Evolutionary conservation across 2,329 filamentous ascomycete genomes (phyloP).

Genomic region (Epichloe bromicola): DNA sequence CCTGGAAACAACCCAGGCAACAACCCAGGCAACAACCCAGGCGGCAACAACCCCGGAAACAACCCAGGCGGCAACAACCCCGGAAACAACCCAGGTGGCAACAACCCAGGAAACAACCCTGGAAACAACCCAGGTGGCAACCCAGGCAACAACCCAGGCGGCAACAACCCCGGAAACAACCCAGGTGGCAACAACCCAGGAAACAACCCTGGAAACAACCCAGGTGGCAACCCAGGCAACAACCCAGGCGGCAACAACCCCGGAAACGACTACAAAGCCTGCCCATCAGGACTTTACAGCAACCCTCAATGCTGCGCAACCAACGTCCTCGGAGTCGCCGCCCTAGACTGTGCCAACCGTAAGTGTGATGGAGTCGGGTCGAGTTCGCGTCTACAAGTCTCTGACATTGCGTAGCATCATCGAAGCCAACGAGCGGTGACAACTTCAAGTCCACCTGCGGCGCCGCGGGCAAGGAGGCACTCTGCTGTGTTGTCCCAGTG

Average conservation of each 20-base stretch:
- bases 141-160: not conserved
- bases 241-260: slow-evolving; percentile 3
- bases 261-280: slow-evolving; percentile 4
- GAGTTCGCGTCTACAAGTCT: not conserved
- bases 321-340: slow-evolving; percentile 32
- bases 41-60: not conserved
- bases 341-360: slow-evolving; percentile 28
- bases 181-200: not conserved
- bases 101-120: not conserved
- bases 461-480: not conserved
- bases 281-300: slow-evolving; percentile 11
- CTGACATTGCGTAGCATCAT: not conserved
- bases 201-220: too few relatives aligned
- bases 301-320: slow-evolving; percentile 33
- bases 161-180: not conserved
- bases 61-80: not conserved
- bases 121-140: not conserved
- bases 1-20: not conserved
- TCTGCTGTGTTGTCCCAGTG: slow-evolving; percentile 8
- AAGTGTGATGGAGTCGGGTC: not conserved
- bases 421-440: not conserved
- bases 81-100: not conserved
- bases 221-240: not conserved
- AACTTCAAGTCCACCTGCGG: slow-evolving; percentile 5
- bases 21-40: not conserved